Percentiles rank a stretch among this genome's conserved stretches.
Conservation (phyloP, 2,329 filamentous ascomycete species). For the Venturia oleaginea region DNA sequence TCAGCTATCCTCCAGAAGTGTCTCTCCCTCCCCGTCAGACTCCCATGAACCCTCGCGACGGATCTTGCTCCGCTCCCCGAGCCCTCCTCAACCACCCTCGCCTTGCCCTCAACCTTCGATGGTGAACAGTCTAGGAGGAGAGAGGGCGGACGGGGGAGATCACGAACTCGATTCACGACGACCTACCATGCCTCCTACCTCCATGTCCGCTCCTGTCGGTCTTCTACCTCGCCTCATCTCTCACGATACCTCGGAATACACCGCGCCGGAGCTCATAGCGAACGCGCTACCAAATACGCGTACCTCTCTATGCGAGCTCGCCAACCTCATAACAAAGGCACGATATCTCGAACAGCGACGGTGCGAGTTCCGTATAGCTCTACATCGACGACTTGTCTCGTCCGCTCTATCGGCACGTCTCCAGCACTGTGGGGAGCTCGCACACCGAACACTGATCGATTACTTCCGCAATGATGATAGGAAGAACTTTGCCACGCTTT, state of each 20-base stretch:
- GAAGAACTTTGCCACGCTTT: slow-evolving; percentile 63
- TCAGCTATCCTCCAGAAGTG: slow-evolving; percentile 39
- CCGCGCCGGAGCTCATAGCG: slow-evolving; percentile 49
- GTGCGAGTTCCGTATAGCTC: slow-evolving; percentile 59
- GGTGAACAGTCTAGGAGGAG: slow-evolving; percentile 2
- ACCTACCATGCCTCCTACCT: slow-evolving; percentile 24
- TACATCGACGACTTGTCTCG: slow-evolving; percentile 66
- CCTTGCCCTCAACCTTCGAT: slow-evolving; percentile 10
- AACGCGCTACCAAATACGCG: slow-evolving; percentile 49
- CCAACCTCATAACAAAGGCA: slow-evolving; percentile 66
- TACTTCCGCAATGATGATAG: slow-evolving; percentile 72
- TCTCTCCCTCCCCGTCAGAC: slow-evolving; percentile 45
- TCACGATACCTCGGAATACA: slow-evolving; percentile 57
- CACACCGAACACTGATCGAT: slow-evolving; percentile 67
- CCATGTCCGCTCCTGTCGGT: slow-evolving; percentile 37
- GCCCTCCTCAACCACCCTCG: slow-evolving; percentile 13
- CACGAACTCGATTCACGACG: not conserved
- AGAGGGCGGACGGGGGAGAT: slow-evolving; percentile 10
- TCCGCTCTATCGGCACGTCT: slow-evolving; percentile 67
- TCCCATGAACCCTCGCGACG: slow-evolving; percentile 6
- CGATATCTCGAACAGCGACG: slow-evolving; percentile 77
- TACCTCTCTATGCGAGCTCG: slow-evolving; percentile 67
- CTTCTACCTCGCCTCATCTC: slow-evolving; percentile 47
- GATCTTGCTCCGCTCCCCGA: slow-evolving; percentile 13
- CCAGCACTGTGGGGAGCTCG: slow-evolving; percentile 63